Percentiles rank a stretch among this genome's conserved stretches.
Evolutionary conservation across 768 basidiomycete genomes (phyloP).

Genomic region (Naganishia friedmannii): DNA sequence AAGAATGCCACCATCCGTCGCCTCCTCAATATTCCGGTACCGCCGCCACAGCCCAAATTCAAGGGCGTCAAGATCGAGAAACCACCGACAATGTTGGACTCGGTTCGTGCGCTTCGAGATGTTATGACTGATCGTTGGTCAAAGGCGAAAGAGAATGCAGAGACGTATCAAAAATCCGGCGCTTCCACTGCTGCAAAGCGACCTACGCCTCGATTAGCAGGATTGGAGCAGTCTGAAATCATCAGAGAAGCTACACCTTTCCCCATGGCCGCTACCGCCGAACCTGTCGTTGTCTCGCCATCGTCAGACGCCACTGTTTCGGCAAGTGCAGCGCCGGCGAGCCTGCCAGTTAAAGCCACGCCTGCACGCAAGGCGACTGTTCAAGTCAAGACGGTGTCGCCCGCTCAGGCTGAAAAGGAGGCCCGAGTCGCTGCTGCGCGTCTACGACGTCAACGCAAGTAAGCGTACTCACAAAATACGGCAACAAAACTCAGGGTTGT

Average conservation of each 20-base stretch:
- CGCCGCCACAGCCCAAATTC: constrained; percentile 24
- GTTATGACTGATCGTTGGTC: constrained; percentile 11
- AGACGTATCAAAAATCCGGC: not conserved
- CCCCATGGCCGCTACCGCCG: not conserved
- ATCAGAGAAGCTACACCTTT: constrained; percentile 29
- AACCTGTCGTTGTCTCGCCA: not conserved
- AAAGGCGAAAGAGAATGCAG: constrained; percentile 16
- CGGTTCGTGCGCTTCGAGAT: not conserved
- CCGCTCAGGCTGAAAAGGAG: constrained; percentile 27
- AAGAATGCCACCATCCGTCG: constrained; percentile 56
- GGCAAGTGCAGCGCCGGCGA: not conserved
- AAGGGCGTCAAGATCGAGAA: constrained; percentile 18
- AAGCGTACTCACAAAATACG: not conserved
- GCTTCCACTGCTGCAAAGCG: not conserved
- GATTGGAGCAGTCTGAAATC: constrained; percentile 27
- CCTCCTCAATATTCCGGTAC: constrained; percentile 41
- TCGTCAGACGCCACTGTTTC: not conserved
- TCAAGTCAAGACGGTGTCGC: constrained; percentile 6
- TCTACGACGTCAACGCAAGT: constrained; percentile 25
- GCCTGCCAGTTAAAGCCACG: not conserved
- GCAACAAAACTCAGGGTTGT: not conserved
- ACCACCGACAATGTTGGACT: constrained; percentile 27
- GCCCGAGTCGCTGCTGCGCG: constrained; percentile 32
- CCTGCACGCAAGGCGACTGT: not conserved
- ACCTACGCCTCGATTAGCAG: not conserved